Base-by-base conservation (phyloP, 768 basidiomycete species). In the Boletales sp. region DNA sequence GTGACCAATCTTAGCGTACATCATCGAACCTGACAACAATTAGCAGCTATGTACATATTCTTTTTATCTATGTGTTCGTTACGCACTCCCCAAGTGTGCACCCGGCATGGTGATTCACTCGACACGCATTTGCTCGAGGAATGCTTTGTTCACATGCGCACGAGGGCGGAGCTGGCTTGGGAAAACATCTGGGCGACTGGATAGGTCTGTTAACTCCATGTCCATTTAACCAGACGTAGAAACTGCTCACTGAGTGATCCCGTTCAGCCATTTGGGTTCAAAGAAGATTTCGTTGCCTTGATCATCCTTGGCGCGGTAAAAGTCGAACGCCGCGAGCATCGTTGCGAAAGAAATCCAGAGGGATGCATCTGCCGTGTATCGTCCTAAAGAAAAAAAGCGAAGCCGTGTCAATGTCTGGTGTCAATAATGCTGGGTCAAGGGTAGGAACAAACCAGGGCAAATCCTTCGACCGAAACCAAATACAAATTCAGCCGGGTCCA, bases 381-480 rank as follows among this genome's bases (percentile, higher is more conserved):
- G 42, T 14, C 36, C 50, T 59, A 2, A 19, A 29, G 8, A 32
- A 29, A 31, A 42, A 11, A 2, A 7, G 32, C 11, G 36, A 13
- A n/a, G n/a, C n/a, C 2, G 12, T 17, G 29, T 40, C 11, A 31
- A 11, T 17, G 24, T 5, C 24, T 2, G 3, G 11, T 12, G 30
- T 8, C 5, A 32, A 24, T 24, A 24, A 24, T 24, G 24, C 24
- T 24, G 8, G 41, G 8, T n/a, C 37, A 31, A 31, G 13, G 9
- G 0, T 14, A 1, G 9, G 27, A 30, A 40, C 45, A 17, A 6
- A 52, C 46, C 48, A 2, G 35, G 48, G 36, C 48, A 55, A 24
- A 47, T 39, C 30, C 50, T 15, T 17, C 48, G 47, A 17, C 57
- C 56, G 30, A 58, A 58, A 9, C 48, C 57, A 34, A 52, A 59